phyloP scores from a whole-genome alignment of 2,329 filamentous ascomycete genomes.

The Aspergillus sp. region DNA sequence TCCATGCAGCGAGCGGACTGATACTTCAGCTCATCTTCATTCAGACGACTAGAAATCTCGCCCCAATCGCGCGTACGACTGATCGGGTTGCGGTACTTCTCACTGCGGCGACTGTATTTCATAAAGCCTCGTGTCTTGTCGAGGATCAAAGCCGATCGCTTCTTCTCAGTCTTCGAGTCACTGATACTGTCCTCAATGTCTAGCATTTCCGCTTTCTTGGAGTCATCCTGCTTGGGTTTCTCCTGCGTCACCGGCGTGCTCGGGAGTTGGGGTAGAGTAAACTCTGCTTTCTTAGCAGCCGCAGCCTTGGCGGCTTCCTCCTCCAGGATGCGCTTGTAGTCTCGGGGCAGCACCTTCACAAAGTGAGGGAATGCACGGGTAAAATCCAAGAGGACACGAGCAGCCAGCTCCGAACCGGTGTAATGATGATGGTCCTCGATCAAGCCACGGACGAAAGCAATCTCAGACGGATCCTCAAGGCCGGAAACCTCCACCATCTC shows the following conservation, averaged over 20 bases:
- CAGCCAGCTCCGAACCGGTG: constrained; percentile 89
- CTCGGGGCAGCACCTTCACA: constrained; percentile 84
- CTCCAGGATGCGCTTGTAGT: constrained; percentile 87
- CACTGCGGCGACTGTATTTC: constrained; percentile 85
- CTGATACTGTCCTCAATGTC: constrained; percentile 90
- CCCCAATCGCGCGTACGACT: constrained; percentile 88
- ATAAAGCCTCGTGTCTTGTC: constrained; percentile 97
- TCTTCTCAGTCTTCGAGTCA: constrained; percentile 78
- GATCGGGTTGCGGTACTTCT: constrained; percentile 83
- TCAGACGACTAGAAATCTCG: constrained; percentile 77
- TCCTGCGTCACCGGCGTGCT: constrained; percentile 48
- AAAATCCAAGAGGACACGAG: constrained; percentile 90
- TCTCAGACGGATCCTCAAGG: constrained; percentile 76
- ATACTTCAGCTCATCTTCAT: constrained; percentile 93
- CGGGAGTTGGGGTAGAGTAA: constrained; percentile 68
- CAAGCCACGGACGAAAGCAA: constrained; percentile 80
- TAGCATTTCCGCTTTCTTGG: constrained; percentile 61
- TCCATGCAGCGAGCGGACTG: constrained; percentile 97
- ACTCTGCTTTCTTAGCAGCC: constrained; percentile 75
- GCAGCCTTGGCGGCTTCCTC: constrained; percentile 81
- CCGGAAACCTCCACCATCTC: constrained; percentile 92
- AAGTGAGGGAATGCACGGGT: constrained; percentile 83
- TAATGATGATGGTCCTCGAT: constrained; percentile 98
- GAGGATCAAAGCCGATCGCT: constrained; percentile 80
- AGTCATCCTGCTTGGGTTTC: constrained; percentile 51